phyloP scores from a whole-genome alignment of 176 grass and related monocot genomes.

The Hyparrhenia diplandra region DNA sequence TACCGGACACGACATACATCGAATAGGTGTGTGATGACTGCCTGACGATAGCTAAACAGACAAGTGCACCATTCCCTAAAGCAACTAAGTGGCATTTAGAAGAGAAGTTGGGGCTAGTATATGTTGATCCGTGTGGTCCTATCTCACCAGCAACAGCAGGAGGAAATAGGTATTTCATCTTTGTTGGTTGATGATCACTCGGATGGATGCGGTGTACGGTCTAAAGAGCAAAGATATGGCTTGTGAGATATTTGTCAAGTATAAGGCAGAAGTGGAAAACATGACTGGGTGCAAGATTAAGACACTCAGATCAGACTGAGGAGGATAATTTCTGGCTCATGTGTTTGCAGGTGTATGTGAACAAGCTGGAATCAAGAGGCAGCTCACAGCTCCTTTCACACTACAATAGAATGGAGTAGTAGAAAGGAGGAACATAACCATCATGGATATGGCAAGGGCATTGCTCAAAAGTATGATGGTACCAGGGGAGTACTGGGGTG shows the following conservation, averaged over 20 bases:
- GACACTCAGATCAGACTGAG: not conserved
- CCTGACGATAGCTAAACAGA: not conserved
- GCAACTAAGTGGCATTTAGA: accelerated
- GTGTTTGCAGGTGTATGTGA: too few relatives aligned
- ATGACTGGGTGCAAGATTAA: accelerated
- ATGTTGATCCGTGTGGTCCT: not conserved
- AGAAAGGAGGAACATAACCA: too few relatives aligned
- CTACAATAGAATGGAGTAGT: too few relatives aligned
- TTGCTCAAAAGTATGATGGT: too few relatives aligned
- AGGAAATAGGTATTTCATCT: not conserved
- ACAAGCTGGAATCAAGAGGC: too few relatives aligned
- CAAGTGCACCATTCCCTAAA: not conserved
- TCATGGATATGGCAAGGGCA: too few relatives aligned
- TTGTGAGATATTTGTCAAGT: not conserved
- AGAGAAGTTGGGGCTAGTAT: accelerated
- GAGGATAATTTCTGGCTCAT: too few relatives aligned
- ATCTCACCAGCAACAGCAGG: not conserved
- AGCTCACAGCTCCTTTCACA: too few relatives aligned
- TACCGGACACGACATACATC: not conserved
- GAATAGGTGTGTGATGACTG: not conserved
- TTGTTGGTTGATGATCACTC: not conserved
- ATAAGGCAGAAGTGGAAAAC: not conserved
- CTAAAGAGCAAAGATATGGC: not conserved
- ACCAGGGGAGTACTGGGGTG: too few relatives aligned
- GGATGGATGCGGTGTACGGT: not conserved